A percentile compares a stretch with the other conserved stretches of the same genome.
Evolutionary conservation across 495 filamentous ascomycete species (phyloP).

Genomic region (Penicillium arizonense): DNA sequence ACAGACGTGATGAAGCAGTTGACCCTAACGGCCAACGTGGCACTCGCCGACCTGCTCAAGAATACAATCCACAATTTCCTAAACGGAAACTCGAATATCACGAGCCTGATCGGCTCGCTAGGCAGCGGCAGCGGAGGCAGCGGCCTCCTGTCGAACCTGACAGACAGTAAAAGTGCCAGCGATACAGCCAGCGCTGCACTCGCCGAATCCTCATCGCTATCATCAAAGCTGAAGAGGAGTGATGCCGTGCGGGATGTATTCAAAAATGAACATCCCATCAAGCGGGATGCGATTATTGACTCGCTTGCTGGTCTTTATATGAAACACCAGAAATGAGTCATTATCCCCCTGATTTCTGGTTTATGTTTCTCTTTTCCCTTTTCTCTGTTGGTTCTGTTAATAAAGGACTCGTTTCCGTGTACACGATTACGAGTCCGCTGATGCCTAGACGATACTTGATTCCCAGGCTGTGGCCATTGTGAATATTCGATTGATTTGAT

Average conservation of each 20-base stretch:
- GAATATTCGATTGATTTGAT: constrained; percentile 6
- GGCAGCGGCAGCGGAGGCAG: not conserved
- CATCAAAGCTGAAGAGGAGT: constrained; percentile 14
- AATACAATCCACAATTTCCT: constrained; percentile 33
- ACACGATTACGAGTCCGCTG: constrained; percentile 6
- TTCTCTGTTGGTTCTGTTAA: not conserved
- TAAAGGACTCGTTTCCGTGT: not conserved
- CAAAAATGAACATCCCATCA: constrained; percentile 14
- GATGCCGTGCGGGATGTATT: constrained; percentile 11
- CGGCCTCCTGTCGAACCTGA: not conserved
- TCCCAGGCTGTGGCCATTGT: constrained; percentile 12
- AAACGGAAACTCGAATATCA: constrained; percentile 2
- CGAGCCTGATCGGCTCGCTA: not conserved
- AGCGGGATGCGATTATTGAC: constrained; percentile 16
- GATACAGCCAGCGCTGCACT: constrained; percentile 6
- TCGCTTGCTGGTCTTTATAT: constrained; percentile 8
- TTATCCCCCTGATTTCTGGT: not conserved
- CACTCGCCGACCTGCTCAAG: constrained; percentile 25
- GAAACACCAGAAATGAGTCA: not conserved
- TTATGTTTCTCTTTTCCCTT: not conserved
- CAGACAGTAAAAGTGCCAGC: not conserved
- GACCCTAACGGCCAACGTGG: constrained; percentile 31
- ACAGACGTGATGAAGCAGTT: constrained; percentile 36
- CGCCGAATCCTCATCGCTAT: not conserved
- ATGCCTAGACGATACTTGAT: constrained; percentile 21